A percentile compares a stretch with the other conserved stretches of the same genome.
These are phyloP conservation scores for Phaseolus coccineus DNA, from an alignment of 331 rosid species.

Conservation along the genomic window DNA sequence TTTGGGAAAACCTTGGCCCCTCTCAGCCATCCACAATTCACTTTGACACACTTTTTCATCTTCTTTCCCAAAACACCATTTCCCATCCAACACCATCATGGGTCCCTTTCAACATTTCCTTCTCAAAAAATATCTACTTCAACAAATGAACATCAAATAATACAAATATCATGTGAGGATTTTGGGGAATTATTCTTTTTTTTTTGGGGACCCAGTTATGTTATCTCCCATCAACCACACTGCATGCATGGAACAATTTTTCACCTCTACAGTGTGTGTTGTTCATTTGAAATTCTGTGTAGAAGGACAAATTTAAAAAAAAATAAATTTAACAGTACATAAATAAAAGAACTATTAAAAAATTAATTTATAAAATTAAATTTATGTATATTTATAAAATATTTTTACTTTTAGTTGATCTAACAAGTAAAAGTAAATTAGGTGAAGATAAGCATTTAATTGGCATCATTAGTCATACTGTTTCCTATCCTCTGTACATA, in stretches of 20 bases:
- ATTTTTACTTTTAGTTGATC: no score
- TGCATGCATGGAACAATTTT: conserved; percentile 17
- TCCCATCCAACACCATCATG: conserved; percentile 45
- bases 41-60: conserved; percentile 60
- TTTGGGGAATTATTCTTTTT: conserved; percentile 38
- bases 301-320: no score
- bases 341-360: no score
- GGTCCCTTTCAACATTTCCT: conserved; percentile 56
- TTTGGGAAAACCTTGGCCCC: conserved; percentile 48
- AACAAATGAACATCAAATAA: conserved; percentile 42
- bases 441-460: neutral
- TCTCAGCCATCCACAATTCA: conserved; percentile 47
- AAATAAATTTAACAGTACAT: no score
- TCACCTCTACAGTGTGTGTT: no score
- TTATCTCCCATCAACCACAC: conserved; percentile 1
- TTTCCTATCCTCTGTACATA: neutral
- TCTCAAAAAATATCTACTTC: conserved; percentile 10
- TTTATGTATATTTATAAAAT: no score
- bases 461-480: neutral
- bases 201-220: conserved; percentile 47
- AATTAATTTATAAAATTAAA: no score
- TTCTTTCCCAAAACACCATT: conserved; percentile 55
- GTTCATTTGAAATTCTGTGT: no score
- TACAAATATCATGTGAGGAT: conserved; percentile 37
- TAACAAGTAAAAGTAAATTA: no score